Percentiles rank a stretch among this genome's conserved stretches.
phyloP scores from a whole-genome alignment of 2,329 filamentous ascomycete genomes.

The Neophaeococcomyces aloes region DNA sequence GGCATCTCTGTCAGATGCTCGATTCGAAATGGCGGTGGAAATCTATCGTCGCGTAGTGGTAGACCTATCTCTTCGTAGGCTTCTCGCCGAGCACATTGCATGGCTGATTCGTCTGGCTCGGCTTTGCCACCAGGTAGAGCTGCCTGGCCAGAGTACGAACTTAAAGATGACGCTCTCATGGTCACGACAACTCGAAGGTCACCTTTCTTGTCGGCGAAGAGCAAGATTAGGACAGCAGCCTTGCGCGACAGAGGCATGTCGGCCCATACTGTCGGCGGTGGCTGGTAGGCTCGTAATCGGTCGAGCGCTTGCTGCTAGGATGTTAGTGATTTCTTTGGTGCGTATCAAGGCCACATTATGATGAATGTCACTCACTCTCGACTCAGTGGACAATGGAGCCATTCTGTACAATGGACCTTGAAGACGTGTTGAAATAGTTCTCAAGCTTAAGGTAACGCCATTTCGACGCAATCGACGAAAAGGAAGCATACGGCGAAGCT shows the following conservation, averaged over 20 bases:
- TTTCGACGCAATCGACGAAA: not conserved
- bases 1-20: constrained; percentile 83
- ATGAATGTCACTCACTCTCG: constrained; percentile 11
- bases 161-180: constrained; percentile 49
- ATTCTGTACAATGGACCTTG: constrained; percentile 11
- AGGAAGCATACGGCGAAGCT: constrained; percentile 4
- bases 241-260: constrained; percentile 52
- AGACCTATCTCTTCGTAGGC: constrained; percentile 90
- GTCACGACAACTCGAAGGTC: constrained; percentile 60
- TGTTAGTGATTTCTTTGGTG: not conserved
- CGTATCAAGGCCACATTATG: not conserved
- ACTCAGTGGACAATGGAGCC: constrained; percentile 15
- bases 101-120: constrained; percentile 42
- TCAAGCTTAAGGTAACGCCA: constrained; percentile 3
- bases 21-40: constrained; percentile 69
- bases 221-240: constrained; percentile 75
- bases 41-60: constrained; percentile 46
- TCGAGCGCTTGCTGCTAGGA: constrained; percentile 40
- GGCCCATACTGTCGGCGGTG: constrained; percentile 49
- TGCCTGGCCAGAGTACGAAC: constrained; percentile 67
- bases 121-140: constrained; percentile 74
- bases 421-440: constrained; percentile 7
- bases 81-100: constrained; percentile 78
- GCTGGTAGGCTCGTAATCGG: constrained; percentile 44
- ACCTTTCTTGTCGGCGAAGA: constrained; percentile 74